Evolutionary conservation across 2,329 filamentous ascomycete species (phyloP).

Genomic region (Pseudogymnoascus sp.): DNA sequence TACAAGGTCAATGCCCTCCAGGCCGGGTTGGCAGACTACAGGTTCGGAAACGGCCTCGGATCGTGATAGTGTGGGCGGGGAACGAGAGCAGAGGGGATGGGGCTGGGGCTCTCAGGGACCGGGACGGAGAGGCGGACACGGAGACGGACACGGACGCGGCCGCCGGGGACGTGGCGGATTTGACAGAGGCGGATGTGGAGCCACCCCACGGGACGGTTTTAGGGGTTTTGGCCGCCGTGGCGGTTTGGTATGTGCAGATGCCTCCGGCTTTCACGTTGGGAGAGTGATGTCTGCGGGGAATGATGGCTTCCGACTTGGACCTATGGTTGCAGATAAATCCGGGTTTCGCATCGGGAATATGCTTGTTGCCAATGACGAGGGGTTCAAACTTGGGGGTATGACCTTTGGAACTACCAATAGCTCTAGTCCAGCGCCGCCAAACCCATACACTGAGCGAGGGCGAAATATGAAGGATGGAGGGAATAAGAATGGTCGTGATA

Average conservation of each 20-base stretch:
- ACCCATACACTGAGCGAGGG: background rate
- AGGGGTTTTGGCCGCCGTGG: background rate
- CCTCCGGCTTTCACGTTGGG: slow-evolving; percentile 1
- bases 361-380: slow-evolving; percentile 32
- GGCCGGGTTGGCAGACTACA: slow-evolving; percentile 7
- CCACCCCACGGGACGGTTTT: background rate
- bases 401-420: background rate
- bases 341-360: slow-evolving; percentile 18
- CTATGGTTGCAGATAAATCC: slow-evolving; percentile 20
- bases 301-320: slow-evolving; percentile 17
- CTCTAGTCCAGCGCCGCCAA: background rate
- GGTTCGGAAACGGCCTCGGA: slow-evolving; percentile 27
- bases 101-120: background rate
- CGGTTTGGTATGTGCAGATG: background rate
- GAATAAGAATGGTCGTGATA: slow-evolving; percentile 7
- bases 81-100: background rate
- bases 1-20: slow-evolving; percentile 20
- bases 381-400: slow-evolving; percentile 28
- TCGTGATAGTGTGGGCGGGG: slow-evolving; percentile 17
- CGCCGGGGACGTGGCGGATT: background rate
- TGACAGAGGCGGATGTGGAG: background rate
- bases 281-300: background rate
- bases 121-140: background rate
- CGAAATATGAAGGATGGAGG: background rate
- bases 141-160: background rate